These are phyloP conservation scores for Alloteropsis semialata DNA, from an alignment of 176 grass and related monocot species.

Conservation along the genomic window DNA sequence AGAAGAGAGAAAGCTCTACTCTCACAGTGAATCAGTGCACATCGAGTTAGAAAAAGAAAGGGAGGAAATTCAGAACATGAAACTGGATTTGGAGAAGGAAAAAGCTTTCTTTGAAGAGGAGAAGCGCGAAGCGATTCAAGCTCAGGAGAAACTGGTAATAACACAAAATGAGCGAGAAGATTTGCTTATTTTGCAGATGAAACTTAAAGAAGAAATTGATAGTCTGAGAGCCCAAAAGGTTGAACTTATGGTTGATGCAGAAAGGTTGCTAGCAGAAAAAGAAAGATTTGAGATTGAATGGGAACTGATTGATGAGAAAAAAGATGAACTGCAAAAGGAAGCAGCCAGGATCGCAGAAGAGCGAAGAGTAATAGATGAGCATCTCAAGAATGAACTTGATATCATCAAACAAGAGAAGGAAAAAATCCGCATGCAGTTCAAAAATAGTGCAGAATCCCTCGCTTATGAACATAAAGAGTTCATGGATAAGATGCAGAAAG, in stretches of 20 bases:
- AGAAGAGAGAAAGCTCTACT: conserved; percentile 41
- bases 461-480: conserved; percentile 76
- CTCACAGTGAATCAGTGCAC: conserved; percentile 29
- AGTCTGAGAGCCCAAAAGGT: conserved; percentile 75
- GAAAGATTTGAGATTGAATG: conserved; percentile 96
- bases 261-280: conserved; percentile 81
- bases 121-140: conserved; percentile 52
- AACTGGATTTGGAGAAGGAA: conserved; percentile 68
- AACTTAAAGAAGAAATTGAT: conserved; percentile 97
- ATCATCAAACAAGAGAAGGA: conserved; percentile 80
- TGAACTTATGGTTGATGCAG: conserved; percentile 66
- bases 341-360: conserved; percentile 60
- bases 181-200: conserved; percentile 55
- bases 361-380: conserved; percentile 47
- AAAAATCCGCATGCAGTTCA: conserved; percentile 59
- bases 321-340: conserved; percentile 71
- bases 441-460: conserved; percentile 62
- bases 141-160: conserved; percentile 56
- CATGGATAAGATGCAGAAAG: conserved; percentile 68
- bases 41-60: conserved; percentile 50
- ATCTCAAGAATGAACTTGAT: conserved; percentile 67
- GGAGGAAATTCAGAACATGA: conserved; percentile 50
- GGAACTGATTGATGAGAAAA: conserved; percentile 92
- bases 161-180: conserved; percentile 71
- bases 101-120: conserved; percentile 59